Evolutionary conservation across 768 basidiomycete species (phyloP).

Genomic region (Astraeus odoratus): DNA sequence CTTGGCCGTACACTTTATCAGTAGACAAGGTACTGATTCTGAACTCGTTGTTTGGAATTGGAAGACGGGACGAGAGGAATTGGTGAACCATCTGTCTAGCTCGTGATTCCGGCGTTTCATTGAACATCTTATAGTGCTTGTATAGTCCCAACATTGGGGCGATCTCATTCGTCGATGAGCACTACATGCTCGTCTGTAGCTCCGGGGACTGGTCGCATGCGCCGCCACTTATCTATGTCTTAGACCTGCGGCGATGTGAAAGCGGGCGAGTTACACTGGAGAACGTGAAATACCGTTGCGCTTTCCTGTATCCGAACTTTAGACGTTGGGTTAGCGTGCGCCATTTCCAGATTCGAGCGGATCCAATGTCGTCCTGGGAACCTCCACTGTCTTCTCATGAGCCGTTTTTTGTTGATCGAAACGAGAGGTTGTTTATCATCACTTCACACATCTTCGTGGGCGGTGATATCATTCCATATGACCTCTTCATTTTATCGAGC

Average conservation of each 20-base stretch:
- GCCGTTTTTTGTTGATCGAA: constrained; percentile 41
- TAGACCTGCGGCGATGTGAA: constrained; percentile 34
- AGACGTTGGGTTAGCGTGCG: constrained; percentile 19
- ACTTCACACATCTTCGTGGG: constrained; percentile 33
- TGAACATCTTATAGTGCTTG: constrained; percentile 23
- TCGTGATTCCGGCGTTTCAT: background rate
- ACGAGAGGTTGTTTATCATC: constrained; percentile 41
- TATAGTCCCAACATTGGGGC: constrained; percentile 30
- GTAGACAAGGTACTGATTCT: constrained; percentile 27
- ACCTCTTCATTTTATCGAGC: constrained; percentile 38
- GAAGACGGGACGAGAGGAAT: constrained; percentile 45
- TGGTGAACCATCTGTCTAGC: constrained; percentile 34
- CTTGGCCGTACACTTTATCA: constrained; percentile 43
- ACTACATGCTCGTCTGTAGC: constrained; percentile 32
- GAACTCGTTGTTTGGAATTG: constrained; percentile 62
- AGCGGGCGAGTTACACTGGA: constrained; percentile 23
- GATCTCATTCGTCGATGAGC: constrained; percentile 37
- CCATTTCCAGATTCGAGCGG: constrained; percentile 42
- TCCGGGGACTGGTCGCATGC: constrained; percentile 19
- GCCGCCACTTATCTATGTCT: constrained; percentile 28
- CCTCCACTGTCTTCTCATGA: constrained; percentile 27
- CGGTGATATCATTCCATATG: constrained; percentile 24
- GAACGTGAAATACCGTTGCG: constrained; percentile 28
- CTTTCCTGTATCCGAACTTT: constrained; percentile 38
- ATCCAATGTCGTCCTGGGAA: constrained; percentile 44